Conservation (phyloP, 2,329 filamentous ascomycete genomes). For the Thelonectria discophora region DNA sequence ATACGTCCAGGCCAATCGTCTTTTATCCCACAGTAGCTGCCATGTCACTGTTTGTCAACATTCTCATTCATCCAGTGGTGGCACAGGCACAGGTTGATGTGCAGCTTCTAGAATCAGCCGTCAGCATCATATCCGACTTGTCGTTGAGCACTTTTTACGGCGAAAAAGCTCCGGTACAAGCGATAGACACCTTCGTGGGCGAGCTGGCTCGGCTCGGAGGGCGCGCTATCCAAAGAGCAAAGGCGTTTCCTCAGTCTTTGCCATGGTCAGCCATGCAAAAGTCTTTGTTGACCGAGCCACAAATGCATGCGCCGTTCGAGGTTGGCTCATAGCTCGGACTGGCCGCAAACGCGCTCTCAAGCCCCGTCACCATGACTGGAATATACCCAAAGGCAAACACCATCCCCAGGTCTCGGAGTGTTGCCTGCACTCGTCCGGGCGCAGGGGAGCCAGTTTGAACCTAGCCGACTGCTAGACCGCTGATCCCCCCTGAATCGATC, state of each 20-base stretch:
- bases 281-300: too few species aligned
- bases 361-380: too few species aligned
- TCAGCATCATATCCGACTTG: conserved; percentile 53
- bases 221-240: conserved; percentile 50
- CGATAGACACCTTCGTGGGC: conserved; percentile 52
- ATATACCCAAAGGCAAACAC: too few species aligned
- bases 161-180: conserved; percentile 51
- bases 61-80: conserved; percentile 57
- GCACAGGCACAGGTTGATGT: conserved; percentile 55
- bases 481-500: too few species aligned
- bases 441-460: too few species aligned
- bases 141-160: conserved; percentile 38
- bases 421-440: too few species aligned
- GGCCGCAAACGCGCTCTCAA: too few species aligned
- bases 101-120: conserved; percentile 53
- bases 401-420: too few species aligned
- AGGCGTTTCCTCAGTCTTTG: neutral
- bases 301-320: too few species aligned
- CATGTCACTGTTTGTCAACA: conserved; percentile 62
- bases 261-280: too few species aligned
- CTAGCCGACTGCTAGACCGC: too few species aligned
- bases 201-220: conserved; percentile 54
- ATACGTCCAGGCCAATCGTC: conserved; percentile 54
- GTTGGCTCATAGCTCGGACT: too few species aligned
- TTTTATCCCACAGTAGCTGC: conserved; percentile 65